These are phyloP conservation scores for Silene coronaria DNA, from an alignment of 179 eudicot species.

Conservation along the genomic window DNA sequence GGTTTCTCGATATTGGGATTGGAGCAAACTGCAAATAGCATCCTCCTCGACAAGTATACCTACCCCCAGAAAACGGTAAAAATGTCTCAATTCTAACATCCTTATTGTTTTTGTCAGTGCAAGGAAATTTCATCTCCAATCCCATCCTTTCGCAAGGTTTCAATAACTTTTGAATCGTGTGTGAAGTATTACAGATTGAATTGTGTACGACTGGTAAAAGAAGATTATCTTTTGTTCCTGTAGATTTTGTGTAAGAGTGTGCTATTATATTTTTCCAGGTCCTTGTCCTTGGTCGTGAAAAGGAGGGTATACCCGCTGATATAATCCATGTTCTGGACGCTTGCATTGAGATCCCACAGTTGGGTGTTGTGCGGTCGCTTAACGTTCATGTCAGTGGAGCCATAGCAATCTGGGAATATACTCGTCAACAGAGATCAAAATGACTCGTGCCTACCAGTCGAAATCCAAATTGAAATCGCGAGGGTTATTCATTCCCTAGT, in stretches of 20 bases:
- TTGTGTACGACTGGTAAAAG: not conserved
- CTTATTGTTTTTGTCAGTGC: too few relatives aligned
- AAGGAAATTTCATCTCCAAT: not conserved
- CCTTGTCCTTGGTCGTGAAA: constrained; percentile 93
- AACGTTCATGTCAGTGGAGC: constrained; percentile 99
- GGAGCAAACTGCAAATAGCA: constrained; percentile 96
- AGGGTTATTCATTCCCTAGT: too few relatives aligned
- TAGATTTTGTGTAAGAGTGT: too few relatives aligned
- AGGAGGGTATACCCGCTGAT: constrained; percentile 96
- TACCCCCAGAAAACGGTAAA: constrained; percentile 69
- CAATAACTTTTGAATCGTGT: not conserved
- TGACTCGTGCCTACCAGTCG: constrained; percentile 15
- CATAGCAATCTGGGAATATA: constrained; percentile 95
- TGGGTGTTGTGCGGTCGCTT: constrained; percentile 90
- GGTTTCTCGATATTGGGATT: constrained; percentile 82
- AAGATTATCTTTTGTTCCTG: too few relatives aligned
- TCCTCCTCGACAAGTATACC: constrained; percentile 64
- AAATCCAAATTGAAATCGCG: not conserved
- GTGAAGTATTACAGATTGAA: not conserved
- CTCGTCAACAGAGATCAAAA: constrained; percentile 76
- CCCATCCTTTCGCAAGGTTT: not conserved
- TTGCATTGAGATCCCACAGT: constrained; percentile 93
- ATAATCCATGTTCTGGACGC: constrained; percentile 83
- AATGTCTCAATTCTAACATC: constrained; percentile 27
- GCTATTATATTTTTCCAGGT: constrained; percentile 42